Evolutionary conservation across 345 rosid species (phyloP), one percentile per base, ranked within the genome.

Genomic region (Moricandia arvensis): DNA sequence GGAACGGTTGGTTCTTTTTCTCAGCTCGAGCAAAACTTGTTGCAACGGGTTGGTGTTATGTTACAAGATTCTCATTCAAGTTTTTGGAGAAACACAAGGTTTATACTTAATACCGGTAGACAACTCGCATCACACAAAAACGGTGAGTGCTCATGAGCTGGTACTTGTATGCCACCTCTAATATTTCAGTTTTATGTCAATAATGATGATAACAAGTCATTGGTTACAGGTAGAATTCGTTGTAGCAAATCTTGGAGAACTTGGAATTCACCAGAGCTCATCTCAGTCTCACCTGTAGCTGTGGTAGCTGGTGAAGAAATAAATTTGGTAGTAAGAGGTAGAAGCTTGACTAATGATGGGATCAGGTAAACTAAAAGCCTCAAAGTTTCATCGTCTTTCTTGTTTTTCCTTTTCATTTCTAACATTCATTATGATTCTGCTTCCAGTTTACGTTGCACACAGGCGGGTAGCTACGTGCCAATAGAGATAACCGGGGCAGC

Each of bases 251-350:
- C 90, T 0, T 85, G 97, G 92, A 83, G 80, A 77, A 73, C 87
- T 13, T 85, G 91, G 91, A 87, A 80, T 82, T 84, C 89, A 31
- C 96, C 97, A 3, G 90, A 90, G 82, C 85, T 92, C 80, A 83
- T 90, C 63, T 90, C 82, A 8, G 90, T 92, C 13, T 87, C 89
- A 54, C 97, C 94, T 6, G 71, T 90, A 77, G 96, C 96, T 59
- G 85, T 90, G 65, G 93, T 87, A 51, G 83, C 84, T 33, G 37
- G 37, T 7, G 37, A 33, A 33, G 37, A 33, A 33, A 33, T 4
- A 33, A 33, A 4, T 33, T 59, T 92, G 69, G 74, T 75, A 26
- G 77, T 90, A 61, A 85, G 84, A 86, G 97, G 96, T 64, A 87
- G 91, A 85, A 87, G 88, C 77, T 81, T 90, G 68, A 75, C 82